phyloP scores from a whole-genome alignment of 352 stramenopile genomes.

The Globisporangium perplexum region DNA sequence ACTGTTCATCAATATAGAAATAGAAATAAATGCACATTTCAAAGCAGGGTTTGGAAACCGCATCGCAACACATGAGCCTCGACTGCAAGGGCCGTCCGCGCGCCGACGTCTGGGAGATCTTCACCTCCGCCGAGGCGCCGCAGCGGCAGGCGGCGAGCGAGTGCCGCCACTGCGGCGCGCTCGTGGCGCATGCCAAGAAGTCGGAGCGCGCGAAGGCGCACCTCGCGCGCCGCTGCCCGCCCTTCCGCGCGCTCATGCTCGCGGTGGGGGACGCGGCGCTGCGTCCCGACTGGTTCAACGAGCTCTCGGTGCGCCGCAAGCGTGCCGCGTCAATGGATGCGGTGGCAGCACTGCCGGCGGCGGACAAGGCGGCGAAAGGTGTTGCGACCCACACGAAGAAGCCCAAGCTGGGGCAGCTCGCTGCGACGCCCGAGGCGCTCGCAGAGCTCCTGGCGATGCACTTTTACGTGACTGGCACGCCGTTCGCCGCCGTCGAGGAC shows the following conservation, averaged over 20 bases:
- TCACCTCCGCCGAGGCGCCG: constrained; percentile 36
- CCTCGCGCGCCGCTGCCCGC: constrained; percentile 39
- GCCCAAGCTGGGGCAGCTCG: neutral
- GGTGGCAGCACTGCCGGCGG: too few relatives aligned
- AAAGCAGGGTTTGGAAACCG: too few relatives aligned
- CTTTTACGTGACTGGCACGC: constrained; percentile 17
- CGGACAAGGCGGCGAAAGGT: neutral
- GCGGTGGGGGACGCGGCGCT: constrained; percentile 17
- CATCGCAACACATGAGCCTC: too few relatives aligned
- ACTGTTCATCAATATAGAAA: too few relatives aligned
- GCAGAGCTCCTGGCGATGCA: constrained; percentile 20
- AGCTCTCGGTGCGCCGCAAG: neutral
- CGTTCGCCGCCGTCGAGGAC: constrained; percentile 11
- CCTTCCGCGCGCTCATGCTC: constrained; percentile 39
- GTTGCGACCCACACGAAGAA: too few relatives aligned
- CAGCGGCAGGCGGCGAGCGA: constrained; percentile 34
- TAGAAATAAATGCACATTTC: too few relatives aligned
- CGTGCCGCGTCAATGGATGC: neutral
- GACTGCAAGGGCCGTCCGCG: constrained; percentile 28
- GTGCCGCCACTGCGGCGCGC: constrained; percentile 45
- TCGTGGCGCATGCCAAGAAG: constrained; percentile 53
- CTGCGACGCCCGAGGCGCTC: neutral
- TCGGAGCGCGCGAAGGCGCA: constrained; percentile 52
- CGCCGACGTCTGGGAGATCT: constrained; percentile 46
- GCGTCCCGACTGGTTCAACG: constrained; percentile 36